These are phyloP conservation scores for Pisolithus sp. DNA, from an alignment of 768 basidiomycete genomes.

Conservation along the genomic window DNA sequence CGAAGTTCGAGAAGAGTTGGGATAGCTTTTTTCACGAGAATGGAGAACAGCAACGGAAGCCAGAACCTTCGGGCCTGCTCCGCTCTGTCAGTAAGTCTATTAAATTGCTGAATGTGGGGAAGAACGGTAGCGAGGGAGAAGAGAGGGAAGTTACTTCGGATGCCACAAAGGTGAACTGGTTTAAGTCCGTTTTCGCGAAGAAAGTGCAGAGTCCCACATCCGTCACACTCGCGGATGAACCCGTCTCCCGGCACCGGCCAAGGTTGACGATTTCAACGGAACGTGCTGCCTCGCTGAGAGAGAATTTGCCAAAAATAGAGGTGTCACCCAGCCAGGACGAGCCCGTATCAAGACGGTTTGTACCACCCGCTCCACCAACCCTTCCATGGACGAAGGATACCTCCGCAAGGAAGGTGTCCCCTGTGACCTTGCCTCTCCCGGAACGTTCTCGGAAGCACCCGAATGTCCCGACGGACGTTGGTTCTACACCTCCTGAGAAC, in stretches of 20 bases:
- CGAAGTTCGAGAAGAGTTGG: conserved; percentile 36
- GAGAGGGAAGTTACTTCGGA: conserved; percentile 18
- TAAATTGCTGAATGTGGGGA: conserved; percentile 41
- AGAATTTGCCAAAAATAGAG: conserved; percentile 26
- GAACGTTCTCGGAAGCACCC: conserved; percentile 27
- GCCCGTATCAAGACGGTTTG: conserved; percentile 26
- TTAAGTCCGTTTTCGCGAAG: conserved; percentile 29
- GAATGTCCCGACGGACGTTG: conserved; percentile 33
- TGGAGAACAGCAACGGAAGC: conserved; percentile 11
- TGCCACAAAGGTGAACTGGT: conserved; percentile 27
- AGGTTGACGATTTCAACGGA: conserved; percentile 41
- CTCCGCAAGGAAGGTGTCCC: conserved; percentile 25
- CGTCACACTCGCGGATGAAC: conserved; percentile 16
- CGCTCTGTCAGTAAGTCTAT: conserved; percentile 27
- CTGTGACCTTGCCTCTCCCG: conserved; percentile 27
- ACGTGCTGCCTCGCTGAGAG: conserved; percentile 27
- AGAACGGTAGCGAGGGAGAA: conserved; percentile 27
- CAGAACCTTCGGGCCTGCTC: conserved; percentile 19
- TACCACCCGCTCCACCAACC: conserved; percentile 24
- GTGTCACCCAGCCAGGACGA: conserved; percentile 16
- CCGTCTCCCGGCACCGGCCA: conserved; percentile 18
- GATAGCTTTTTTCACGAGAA: conserved; percentile 37
- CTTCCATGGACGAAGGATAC: conserved; percentile 20
- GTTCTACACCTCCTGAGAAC: conserved; percentile 15
- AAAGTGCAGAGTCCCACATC: conserved; percentile 9